These are phyloP conservation scores for Trichoderma sp. DNA, from an alignment of 2,329 filamentous ascomycete genomes.

Conservation along the genomic window DNA sequence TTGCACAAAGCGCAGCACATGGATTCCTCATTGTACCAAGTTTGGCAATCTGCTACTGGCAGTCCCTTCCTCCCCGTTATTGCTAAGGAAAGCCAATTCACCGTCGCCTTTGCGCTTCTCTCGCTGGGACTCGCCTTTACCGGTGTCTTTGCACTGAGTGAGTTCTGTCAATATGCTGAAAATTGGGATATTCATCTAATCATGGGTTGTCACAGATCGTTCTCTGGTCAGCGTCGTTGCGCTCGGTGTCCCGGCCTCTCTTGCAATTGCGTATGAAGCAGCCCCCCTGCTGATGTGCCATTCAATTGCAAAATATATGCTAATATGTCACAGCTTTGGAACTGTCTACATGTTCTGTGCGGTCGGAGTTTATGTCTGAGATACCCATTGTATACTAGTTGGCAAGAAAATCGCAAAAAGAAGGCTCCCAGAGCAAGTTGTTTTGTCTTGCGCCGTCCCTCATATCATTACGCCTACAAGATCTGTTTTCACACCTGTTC, in stretches of 20 bases:
- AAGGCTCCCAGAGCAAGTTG: constrained; percentile 27
- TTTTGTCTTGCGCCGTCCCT: constrained; percentile 18
- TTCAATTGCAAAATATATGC: constrained; percentile 22
- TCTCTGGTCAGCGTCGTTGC: constrained; percentile 73
- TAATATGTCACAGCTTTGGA: constrained; percentile 65
- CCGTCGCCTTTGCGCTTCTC: constrained; percentile 73
- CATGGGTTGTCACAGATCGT: constrained; percentile 58
- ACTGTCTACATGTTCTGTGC: constrained; percentile 99
- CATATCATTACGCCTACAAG: neutral
- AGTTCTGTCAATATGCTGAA: constrained; percentile 27
- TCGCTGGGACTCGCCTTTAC: constrained; percentile 68
- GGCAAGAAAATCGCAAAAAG: constrained; percentile 31
- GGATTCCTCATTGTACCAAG: constrained; percentile 78
- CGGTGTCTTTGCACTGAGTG: constrained; percentile 84
- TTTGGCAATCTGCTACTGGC: constrained; percentile 90
- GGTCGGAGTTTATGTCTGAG: constrained; percentile 94
- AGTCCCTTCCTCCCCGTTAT: constrained; percentile 79
- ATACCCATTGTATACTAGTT: constrained; percentile 45
- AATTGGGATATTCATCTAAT: neutral
- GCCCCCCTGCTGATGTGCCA: neutral
- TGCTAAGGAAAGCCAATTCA: constrained; percentile 80
- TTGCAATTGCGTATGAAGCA: constrained; percentile 77
- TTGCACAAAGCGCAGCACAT: constrained; percentile 45
- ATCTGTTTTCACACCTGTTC: neutral
- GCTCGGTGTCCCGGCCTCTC: constrained; percentile 80